Percentiles rank a stretch among this genome's conserved stretches.
Conservation (phyloP, 148 eudicot genomes). For the Nepenthes mirabilis region DNA sequence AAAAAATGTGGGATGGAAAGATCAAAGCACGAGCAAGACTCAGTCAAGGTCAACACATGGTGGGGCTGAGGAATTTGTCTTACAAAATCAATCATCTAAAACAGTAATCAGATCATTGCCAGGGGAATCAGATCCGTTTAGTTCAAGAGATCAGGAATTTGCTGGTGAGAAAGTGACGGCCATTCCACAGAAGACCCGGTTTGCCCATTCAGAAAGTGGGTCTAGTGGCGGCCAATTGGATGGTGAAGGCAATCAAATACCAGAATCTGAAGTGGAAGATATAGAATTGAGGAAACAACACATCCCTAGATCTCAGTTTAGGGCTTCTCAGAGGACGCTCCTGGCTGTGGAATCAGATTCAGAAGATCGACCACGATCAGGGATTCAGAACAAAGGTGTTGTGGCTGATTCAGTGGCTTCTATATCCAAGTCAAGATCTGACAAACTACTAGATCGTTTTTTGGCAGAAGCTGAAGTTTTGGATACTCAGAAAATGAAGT, state of each 20-base stretch:
- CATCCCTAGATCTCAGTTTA: conserved; percentile 12
- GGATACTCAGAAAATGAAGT: conserved; percentile 24
- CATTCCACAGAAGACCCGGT: conserved; percentile 1
- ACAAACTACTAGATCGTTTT: conserved; percentile 25
- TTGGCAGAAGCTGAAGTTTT: conserved; percentile 28
- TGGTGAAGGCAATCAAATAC: conserved; percentile 1
- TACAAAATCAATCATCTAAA: conserved; percentile 17
- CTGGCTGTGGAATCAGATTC: conserved; percentile 15
- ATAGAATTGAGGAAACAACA: conserved; percentile 14
- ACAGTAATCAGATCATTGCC: conserved; percentile 18
- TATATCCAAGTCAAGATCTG: conserved; percentile 22
- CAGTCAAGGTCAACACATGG: conserved; percentile 21
- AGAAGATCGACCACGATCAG: conserved; percentile 10
- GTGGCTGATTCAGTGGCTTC: conserved; percentile 25
- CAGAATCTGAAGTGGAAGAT: conserved; percentile 14
- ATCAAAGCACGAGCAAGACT: conserved; percentile 23
- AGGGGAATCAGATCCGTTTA: conserved; percentile 18
- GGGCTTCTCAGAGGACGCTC: conserved; percentile 23
- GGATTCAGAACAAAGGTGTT: conserved; percentile 16
- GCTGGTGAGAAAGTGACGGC: not conserved
- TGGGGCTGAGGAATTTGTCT: conserved; percentile 22
- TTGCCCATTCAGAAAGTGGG: conserved; percentile 5
- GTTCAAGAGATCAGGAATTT: conserved; percentile 16
- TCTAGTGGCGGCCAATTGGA: not conserved
- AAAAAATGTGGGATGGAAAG: conserved; percentile 27